phyloP scores from a whole-genome alignment of 1,284 basidiomycete species.

The Fomitopsis schrenkii region DNA sequence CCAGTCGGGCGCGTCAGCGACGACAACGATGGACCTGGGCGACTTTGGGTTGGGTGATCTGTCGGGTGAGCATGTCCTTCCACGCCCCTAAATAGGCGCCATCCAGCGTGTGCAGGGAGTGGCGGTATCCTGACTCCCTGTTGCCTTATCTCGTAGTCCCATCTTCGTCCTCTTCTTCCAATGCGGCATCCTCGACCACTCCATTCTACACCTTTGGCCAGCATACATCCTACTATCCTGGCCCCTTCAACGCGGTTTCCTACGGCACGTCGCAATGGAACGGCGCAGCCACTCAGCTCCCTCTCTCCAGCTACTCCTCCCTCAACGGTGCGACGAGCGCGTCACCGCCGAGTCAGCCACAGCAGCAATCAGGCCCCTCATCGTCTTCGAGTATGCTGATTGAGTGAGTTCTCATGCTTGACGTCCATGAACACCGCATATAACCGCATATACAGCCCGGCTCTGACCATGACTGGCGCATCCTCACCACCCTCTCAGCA shows the following conservation, averaged over 20 bases:
- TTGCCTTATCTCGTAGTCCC: constrained; percentile 13
- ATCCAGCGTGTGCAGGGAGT: constrained; percentile 3
- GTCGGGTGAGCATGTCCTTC: constrained; percentile 29
- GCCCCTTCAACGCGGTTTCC: constrained; percentile 49
- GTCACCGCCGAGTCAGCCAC: constrained; percentile 14
- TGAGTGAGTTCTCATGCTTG: constrained; percentile 37
- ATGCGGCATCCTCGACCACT: constrained; percentile 33
- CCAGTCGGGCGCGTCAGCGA: constrained; percentile 28
- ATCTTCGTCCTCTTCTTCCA: constrained; percentile 24
- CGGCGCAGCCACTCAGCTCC: constrained; percentile 40
- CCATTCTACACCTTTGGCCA: constrained; percentile 35
- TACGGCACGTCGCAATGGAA: constrained; percentile 48
- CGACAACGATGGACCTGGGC: constrained; percentile 36
- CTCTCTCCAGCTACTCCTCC: constrained; percentile 69
- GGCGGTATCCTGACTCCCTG: constrained; percentile 14
- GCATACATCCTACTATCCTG: constrained; percentile 30
- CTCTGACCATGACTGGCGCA: constrained; percentile 42
- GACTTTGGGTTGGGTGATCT: constrained; percentile 35
- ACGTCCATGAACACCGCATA: constrained; percentile 5
- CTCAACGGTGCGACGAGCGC: constrained; percentile 64
- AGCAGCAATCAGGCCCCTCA: constrained; percentile 16
- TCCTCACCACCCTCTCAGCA: constrained; percentile 30
- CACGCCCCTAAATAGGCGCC: constrained; percentile 17
- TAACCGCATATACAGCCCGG: constrained; percentile 35
- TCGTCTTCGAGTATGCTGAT: constrained; percentile 44